Conservation (phyloP, 2,329 filamentous ascomycete species). For the Fusarium ramigenum region DNA sequence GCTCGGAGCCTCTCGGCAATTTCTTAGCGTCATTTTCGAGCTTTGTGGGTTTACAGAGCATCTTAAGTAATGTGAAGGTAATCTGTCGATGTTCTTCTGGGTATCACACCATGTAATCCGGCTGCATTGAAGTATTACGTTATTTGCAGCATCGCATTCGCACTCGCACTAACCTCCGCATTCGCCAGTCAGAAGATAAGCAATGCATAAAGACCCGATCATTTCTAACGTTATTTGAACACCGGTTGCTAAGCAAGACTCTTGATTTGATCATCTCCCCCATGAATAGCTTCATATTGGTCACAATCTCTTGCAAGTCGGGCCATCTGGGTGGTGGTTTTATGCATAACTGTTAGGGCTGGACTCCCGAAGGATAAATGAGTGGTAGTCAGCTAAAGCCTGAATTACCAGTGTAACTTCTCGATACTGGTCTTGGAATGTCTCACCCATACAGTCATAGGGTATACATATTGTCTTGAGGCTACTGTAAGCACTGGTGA, state of each 20-base stretch:
- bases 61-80: not conserved
- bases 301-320: too few species aligned
- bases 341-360: not conserved
- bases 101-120: slow-evolving; percentile 1
- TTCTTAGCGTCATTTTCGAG: fast-evolving
- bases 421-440: too few species aligned
- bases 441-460: not conserved
- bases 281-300: not conserved
- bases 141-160: not conserved
- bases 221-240: not conserved
- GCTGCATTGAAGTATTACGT: not conserved
- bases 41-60: fast-evolving
- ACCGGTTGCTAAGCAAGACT: not conserved
- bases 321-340: too few species aligned
- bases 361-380: fast-evolving
- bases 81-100: not conserved
- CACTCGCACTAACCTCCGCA: not conserved
- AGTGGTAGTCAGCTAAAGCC: not conserved
- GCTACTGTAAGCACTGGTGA: not conserved
- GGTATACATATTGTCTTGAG: fast-evolving
- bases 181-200: not conserved
- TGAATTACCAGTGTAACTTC: not conserved
- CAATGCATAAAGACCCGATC: not conserved
- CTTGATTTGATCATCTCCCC: too few species aligned
- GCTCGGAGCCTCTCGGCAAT: fast-evolving